Percentiles rank a stretch among this genome's conserved stretches.
Conservation (phyloP, 2,329 filamentous ascomycete genomes). For the Trichoderma cornu-damae region DNA sequence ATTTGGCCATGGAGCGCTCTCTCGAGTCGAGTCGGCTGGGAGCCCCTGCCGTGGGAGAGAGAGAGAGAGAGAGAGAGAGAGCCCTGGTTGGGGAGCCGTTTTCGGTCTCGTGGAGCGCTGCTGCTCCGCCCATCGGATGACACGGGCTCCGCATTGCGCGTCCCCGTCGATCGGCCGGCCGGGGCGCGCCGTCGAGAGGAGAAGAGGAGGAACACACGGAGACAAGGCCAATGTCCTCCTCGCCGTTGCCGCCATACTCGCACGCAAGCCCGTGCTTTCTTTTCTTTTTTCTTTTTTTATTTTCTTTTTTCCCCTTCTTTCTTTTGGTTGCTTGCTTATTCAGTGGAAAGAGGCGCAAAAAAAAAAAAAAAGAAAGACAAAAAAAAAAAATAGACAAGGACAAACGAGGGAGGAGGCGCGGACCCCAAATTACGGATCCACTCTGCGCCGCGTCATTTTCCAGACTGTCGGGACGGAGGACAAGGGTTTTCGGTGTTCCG, state of each 20-base stretch:
- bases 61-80: no score
- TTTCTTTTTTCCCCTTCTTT: neutral
- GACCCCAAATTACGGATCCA: slow-evolving; percentile 27
- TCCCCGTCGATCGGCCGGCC: slow-evolving; percentile 9
- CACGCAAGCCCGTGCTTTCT: neutral
- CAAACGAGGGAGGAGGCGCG: neutral
- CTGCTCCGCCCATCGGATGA: slow-evolving; percentile 7
- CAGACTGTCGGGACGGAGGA: slow-evolving; percentile 32
- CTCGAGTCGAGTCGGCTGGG: no score
- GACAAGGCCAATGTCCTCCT: no score
- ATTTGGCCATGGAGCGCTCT: no score
- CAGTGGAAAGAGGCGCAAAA: neutral
- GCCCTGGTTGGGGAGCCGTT: no score
- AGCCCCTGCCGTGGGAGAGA: no score
- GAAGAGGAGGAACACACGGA: slow-evolving; percentile 6
- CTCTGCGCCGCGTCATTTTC: slow-evolving; percentile 31
- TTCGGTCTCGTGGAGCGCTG: neutral
- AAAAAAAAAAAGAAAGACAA: neutral
- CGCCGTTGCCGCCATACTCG: neutral
- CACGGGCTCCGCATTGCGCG: slow-evolving; percentile 10
- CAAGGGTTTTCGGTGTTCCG: slow-evolving; percentile 1
- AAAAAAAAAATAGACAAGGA: neutral
- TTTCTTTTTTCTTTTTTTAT: neutral
- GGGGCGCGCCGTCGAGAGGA: slow-evolving; percentile 10
- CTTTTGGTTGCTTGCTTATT: no score